Percentiles rank a stretch among this genome's conserved stretches.
Evolutionary conservation across 176 grass and related monocot species (phyloP).

Genomic region (Bonia amplexicaulis): DNA sequence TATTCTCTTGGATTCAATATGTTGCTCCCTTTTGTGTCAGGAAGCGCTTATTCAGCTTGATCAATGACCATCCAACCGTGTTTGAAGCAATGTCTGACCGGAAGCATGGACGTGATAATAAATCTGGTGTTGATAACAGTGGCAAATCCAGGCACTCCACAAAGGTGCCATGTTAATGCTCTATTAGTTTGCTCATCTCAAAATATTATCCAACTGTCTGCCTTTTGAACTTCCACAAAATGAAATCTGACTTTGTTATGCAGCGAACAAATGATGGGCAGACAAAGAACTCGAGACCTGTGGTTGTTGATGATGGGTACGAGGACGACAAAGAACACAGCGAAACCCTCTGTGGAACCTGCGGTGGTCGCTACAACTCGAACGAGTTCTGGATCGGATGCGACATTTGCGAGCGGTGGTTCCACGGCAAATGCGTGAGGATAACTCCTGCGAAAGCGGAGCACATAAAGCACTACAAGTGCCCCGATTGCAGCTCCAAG

Average conservation of each 20-base stretch:
- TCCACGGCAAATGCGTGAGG: conserved; percentile 65
- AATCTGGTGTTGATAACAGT: conserved; percentile 31
- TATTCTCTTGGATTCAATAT: not conserved
- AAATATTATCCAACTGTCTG: not conserved
- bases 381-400: conserved; percentile 67
- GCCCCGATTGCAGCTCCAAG: conserved; percentile 60
- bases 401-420: conserved; percentile 66
- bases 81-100: conserved; percentile 44
- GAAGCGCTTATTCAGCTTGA: conserved; percentile 65
- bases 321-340: conserved; percentile 51
- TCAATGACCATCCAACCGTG: conserved; percentile 62
- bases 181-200: conserved; percentile 16
- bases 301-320: not conserved
- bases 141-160: conserved; percentile 47
- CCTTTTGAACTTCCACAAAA: not conserved
- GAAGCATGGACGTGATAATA: conserved; percentile 46
- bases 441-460: conserved; percentile 62
- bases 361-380: conserved; percentile 41
- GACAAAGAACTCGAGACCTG: conserved; percentile 16
- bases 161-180: conserved; percentile 37
- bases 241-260: conserved; percentile 10
- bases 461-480: conserved; percentile 70
- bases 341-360: conserved; percentile 52
- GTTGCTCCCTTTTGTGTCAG: conserved; percentile 26
- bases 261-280: conserved; percentile 29